These are phyloP conservation scores for Mycena rosella DNA, from an alignment of 768 basidiomycete species.

Conservation along the genomic window DNA sequence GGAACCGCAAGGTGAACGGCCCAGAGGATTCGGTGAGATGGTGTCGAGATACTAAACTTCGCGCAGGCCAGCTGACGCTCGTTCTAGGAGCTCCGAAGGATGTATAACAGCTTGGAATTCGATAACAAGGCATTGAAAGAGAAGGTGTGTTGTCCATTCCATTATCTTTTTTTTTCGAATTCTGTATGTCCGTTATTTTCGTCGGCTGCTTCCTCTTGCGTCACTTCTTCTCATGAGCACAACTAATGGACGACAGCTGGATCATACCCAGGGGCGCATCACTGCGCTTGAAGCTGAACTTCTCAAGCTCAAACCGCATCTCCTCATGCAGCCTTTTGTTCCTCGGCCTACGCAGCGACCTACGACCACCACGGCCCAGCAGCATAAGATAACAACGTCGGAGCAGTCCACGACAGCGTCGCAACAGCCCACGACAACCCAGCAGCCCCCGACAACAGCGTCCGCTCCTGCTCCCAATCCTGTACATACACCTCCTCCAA, in stretches of 20 bases:
- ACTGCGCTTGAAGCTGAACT: constrained; percentile 74
- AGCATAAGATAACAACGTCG: neutral
- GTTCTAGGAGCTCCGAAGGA: constrained; percentile 67
- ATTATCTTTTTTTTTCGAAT: too few species aligned
- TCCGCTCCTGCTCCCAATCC: neutral
- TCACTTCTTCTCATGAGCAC: neutral
- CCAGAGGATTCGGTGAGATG: constrained; percentile 59
- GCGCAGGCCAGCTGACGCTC: neutral
- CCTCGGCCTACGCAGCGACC: constrained; percentile 1
- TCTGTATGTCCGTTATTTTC: too few species aligned
- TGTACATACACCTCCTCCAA: constrained; percentile 38
- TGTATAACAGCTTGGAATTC: constrained; percentile 62
- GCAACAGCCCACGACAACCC: too few species aligned
- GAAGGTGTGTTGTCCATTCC: constrained; percentile 68
- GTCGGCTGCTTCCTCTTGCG: neutral
- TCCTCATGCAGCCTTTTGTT: constrained; percentile 69
- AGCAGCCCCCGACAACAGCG: too few species aligned
- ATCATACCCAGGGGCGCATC: constrained; percentile 67
- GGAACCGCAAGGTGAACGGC: constrained; percentile 52
- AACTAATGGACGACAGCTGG: constrained; percentile 57
- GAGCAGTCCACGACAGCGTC: neutral
- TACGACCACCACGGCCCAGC: too few species aligned
- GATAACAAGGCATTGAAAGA: constrained; percentile 74
- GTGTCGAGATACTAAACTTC: constrained; percentile 10
- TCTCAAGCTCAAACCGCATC: constrained; percentile 71